A percentile compares a stretch with the other conserved stretches of the same genome.
Conservation (phyloP, 495 filamentous ascomycete species). For the Hypoxylon rickii region DNA sequence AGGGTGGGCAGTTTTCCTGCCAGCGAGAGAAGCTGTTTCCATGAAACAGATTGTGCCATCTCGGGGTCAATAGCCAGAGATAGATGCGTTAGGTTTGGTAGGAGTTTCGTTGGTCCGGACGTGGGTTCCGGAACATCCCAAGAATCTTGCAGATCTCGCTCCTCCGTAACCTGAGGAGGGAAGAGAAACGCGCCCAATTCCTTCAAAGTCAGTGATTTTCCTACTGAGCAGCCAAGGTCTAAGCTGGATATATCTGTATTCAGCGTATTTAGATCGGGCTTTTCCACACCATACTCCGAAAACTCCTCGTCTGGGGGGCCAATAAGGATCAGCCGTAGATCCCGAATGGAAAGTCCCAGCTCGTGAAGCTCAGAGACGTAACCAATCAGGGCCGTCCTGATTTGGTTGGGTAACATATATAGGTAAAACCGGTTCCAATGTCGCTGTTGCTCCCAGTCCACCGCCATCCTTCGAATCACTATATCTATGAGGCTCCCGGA, state of each 20-base stretch:
- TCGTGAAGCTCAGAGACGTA: conserved; percentile 61
- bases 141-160: conserved; percentile 42
- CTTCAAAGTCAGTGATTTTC: conserved; percentile 61
- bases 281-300: conserved; percentile 29
- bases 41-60: conserved; percentile 52
- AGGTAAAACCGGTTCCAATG: conserved; percentile 71
- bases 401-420: conserved; percentile 61
- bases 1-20: conserved; percentile 63
- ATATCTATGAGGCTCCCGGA: conserved; percentile 60
- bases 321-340: conserved; percentile 46
- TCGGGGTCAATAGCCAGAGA: conserved; percentile 55
- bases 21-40: conserved; percentile 69
- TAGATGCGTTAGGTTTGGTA: conserved; percentile 59
- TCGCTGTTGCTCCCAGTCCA: conserved; percentile 71
- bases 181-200: conserved; percentile 61
- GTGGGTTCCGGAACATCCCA: conserved; percentile 44
- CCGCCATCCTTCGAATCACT: conserved; percentile 62
- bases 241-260: conserved; percentile 62
- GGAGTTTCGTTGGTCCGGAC: conserved; percentile 40
- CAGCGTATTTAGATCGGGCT: conserved; percentile 39
- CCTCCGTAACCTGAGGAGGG: conserved; percentile 22
- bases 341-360: conserved; percentile 49
- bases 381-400: conserved; percentile 65
- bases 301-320: conserved; percentile 38
- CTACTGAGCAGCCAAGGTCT: conserved; percentile 67